These are phyloP conservation scores for Amniculicola lignicola DNA, from an alignment of 495 filamentous ascomycete species.

Conservation along the genomic window DNA sequence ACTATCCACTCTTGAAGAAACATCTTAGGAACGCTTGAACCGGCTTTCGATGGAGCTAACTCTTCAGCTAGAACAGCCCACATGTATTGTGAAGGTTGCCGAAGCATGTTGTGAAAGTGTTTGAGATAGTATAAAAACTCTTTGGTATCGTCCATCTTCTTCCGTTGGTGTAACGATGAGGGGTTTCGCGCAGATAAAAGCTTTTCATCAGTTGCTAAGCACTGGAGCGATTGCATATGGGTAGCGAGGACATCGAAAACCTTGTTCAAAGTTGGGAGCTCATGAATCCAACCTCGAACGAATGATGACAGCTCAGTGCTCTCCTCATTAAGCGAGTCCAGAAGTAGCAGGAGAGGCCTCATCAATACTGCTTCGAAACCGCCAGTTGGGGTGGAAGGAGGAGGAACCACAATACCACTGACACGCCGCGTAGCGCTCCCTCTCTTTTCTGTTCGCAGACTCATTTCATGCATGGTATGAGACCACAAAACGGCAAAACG, in stretches of 20 bases:
- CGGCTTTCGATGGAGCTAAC: slow-evolving; percentile 39
- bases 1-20: slow-evolving; percentile 62
- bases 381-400: slow-evolving; percentile 45
- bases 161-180: background rate
- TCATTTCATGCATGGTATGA: slow-evolving; percentile 38
- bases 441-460: slow-evolving; percentile 28
- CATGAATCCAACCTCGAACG: slow-evolving; percentile 78
- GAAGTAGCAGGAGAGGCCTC: slow-evolving; percentile 74
- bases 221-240: slow-evolving; percentile 28
- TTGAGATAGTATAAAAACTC: slow-evolving; percentile 76
- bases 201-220: slow-evolving; percentile 29
- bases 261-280: slow-evolving; percentile 63
- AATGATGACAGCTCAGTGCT: slow-evolving; percentile 70
- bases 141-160: slow-evolving; percentile 63
- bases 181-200: slow-evolving; percentile 3
- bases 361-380: slow-evolving; percentile 68
- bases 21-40: slow-evolving; percentile 33
- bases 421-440: slow-evolving; percentile 15
- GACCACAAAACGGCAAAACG: slow-evolving; percentile 42
- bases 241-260: slow-evolving; percentile 32
- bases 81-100: slow-evolving; percentile 56
- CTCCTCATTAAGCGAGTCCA: slow-evolving; percentile 75
- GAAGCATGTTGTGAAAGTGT: slow-evolving; percentile 68
- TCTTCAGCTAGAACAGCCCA: slow-evolving; percentile 59
- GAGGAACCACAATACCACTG: slow-evolving; percentile 29